Evolutionary conservation across 768 basidiomycete species (phyloP).

Genomic region (Naganishia vishniacii): DNA sequence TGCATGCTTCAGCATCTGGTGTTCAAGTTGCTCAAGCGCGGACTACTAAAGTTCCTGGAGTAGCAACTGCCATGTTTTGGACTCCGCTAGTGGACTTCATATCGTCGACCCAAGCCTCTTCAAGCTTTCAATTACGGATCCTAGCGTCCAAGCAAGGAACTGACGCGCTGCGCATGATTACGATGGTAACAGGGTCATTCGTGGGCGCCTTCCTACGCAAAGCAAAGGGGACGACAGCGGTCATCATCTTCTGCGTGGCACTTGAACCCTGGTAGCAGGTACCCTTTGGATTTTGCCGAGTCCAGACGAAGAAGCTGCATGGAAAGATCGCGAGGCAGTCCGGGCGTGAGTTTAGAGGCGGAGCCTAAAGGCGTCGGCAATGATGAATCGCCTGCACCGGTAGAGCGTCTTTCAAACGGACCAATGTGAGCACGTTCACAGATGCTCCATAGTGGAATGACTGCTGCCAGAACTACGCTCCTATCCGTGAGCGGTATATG

Average conservation of each 20-base stretch:
- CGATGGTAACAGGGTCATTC: not conserved
- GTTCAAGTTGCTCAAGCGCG: conserved; percentile 9
- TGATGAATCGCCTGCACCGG: too few species aligned
- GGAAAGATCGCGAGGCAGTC: too few species aligned
- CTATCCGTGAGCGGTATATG: too few species aligned
- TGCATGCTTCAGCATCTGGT: not conserved
- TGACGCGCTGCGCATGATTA: not conserved
- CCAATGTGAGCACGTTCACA: too few species aligned
- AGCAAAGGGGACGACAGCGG: not conserved
- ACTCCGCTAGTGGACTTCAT: conserved; percentile 5
- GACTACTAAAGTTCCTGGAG: not conserved
- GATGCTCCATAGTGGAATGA: too few species aligned
- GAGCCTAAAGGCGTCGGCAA: too few species aligned
- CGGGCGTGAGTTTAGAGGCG: too few species aligned
- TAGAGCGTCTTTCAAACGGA: too few species aligned
- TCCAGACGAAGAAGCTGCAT: too few species aligned
- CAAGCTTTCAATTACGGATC: not conserved
- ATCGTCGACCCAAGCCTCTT: conserved; percentile 13
- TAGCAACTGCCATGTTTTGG: conserved; percentile 6
- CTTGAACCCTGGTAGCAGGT: not conserved
- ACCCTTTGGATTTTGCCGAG: too few species aligned
- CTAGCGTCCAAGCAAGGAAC: conserved; percentile 1
- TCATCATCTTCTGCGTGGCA: not conserved
- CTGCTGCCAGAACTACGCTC: too few species aligned
- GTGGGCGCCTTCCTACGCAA: conserved; percentile 7